Conservation (phyloP, 2,329 filamentous ascomycete genomes). For the Graphilbum sp. region DNA sequence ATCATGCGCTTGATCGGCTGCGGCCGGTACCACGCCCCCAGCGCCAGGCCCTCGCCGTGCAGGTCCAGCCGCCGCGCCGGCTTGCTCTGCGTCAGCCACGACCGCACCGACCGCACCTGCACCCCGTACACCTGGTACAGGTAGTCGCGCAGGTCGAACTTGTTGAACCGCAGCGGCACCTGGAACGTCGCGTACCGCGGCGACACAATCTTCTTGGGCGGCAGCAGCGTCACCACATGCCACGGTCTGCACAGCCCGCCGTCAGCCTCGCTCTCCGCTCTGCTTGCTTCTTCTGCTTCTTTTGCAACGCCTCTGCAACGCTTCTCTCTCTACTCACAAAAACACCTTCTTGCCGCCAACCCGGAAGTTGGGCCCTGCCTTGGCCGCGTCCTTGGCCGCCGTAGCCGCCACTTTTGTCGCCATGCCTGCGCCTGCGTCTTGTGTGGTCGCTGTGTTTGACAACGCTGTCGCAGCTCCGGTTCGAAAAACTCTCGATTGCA, state of each 20-base stretch:
- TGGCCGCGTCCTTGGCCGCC: constrained; percentile 19
- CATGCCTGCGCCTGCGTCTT: constrained; percentile 7
- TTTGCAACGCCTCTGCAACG: no score
- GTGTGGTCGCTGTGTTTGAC: not conserved
- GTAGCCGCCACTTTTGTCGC: constrained; percentile 15
- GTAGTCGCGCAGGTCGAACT: constrained; percentile 93
- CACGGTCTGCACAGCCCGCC: constrained; percentile 43
- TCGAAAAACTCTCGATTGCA: no score
- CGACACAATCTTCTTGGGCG: constrained; percentile 49
- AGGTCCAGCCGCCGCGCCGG: constrained; percentile 34
- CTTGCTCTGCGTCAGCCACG: constrained; percentile 56
- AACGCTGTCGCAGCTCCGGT: no score
- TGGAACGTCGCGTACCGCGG: constrained; percentile 77
- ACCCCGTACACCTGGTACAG: constrained; percentile 75
- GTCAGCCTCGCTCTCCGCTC: not conserved
- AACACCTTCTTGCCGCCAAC: constrained; percentile 38
- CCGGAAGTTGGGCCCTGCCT: constrained; percentile 22
- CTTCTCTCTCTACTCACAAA: constrained; percentile 25
- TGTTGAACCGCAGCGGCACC: constrained; percentile 84
- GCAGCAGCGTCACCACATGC: constrained; percentile 65
- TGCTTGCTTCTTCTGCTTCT: no score
- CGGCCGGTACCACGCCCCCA: constrained; percentile 50
- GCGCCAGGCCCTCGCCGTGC: constrained; percentile 17
- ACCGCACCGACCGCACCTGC: constrained; percentile 55
- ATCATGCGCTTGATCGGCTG: constrained; percentile 81